Percentiles rank a stretch among this genome's conserved stretches.
phyloP scores from a whole-genome alignment of 139 green algal genomes.

The Monoraphidium neglectum region DNA sequence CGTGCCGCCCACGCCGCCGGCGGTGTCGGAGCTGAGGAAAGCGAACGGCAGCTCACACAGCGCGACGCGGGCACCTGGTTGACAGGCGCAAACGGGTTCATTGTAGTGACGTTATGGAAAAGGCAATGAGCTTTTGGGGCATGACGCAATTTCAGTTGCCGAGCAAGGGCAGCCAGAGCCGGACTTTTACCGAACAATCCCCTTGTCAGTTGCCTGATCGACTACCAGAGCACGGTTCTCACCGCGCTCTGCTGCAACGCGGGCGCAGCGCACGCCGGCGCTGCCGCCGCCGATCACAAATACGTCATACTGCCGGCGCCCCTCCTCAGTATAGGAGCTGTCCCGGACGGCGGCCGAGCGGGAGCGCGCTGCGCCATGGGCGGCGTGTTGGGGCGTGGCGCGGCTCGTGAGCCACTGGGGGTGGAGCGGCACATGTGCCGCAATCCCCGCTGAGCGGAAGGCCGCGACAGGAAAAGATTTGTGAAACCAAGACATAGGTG shows the following conservation, averaged over 20 bases:
- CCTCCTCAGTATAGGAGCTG: too few relatives aligned
- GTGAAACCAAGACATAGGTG: too few relatives aligned
- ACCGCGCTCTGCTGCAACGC: constrained; percentile 29
- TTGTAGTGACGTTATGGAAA: neutral
- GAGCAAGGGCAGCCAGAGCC: neutral
- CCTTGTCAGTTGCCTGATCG: neutral
- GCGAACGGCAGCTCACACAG: constrained; percentile 83
- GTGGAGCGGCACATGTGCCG: too few relatives aligned
- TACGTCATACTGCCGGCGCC: constrained; percentile 47
- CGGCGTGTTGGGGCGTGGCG: too few relatives aligned
- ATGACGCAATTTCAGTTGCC: neutral
- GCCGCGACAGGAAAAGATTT: too few relatives aligned
- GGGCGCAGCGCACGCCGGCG: constrained; percentile 29
- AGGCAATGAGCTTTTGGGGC: neutral
- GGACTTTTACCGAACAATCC: neutral
- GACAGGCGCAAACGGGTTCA: too few relatives aligned
- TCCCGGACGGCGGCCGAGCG: too few relatives aligned
- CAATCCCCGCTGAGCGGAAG: too few relatives aligned
- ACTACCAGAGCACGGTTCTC: neutral
- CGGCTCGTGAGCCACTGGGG: too few relatives aligned
- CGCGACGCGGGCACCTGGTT: constrained; percentile 72
- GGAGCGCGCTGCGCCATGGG: too few relatives aligned
- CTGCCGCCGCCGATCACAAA: constrained; percentile 42
- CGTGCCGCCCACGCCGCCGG: constrained; percentile 85
- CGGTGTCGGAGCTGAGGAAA: constrained; percentile 59